These are phyloP conservation scores for Geotrichum cucujoidarum DNA, from an alignment of 1,139 yeast genomes.

Conservation along the genomic window DNA sequence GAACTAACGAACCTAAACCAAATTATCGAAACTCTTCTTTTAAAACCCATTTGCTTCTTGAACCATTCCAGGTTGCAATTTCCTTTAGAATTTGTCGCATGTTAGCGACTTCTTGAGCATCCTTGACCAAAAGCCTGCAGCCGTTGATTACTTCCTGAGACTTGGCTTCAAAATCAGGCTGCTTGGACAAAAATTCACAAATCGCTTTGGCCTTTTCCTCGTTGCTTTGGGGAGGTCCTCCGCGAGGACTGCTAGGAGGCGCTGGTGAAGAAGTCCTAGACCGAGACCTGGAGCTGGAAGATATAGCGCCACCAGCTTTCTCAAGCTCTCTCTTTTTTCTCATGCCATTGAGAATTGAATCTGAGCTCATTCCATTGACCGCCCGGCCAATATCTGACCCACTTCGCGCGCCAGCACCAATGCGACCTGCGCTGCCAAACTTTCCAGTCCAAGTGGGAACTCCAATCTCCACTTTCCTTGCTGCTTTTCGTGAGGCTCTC, in stretches of 20 bases:
- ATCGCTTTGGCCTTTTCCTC: conserved; percentile 26
- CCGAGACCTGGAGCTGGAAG: conserved; percentile 18
- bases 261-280: not conserved
- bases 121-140: conserved; percentile 45
- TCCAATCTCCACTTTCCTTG: conserved; percentile 65
- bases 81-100: conserved; percentile 64
- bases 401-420: conserved; percentile 27
- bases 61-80: conserved; percentile 64
- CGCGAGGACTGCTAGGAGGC: not conserved
- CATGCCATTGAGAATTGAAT: conserved; percentile 29
- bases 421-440: conserved; percentile 76
- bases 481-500: conserved; percentile 57
- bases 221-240: conserved; percentile 5
- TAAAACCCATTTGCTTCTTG: conserved; percentile 57
- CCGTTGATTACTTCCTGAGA: conserved; percentile 54
- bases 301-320: conserved; percentile 17
- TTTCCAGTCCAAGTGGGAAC: conserved; percentile 96
- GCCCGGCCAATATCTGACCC: not conserved
- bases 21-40: conserved; percentile 47
- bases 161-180: conserved; percentile 34
- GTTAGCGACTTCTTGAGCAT: conserved; percentile 55
- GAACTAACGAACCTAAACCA: not conserved
- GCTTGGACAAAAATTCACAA: conserved; percentile 33
- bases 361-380: conserved; percentile 23
- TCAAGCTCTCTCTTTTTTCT: conserved; percentile 32